Evolutionary conservation across 495 filamentous ascomycete genomes (phyloP).

Genomic region (Daldinia bambusicola): DNA sequence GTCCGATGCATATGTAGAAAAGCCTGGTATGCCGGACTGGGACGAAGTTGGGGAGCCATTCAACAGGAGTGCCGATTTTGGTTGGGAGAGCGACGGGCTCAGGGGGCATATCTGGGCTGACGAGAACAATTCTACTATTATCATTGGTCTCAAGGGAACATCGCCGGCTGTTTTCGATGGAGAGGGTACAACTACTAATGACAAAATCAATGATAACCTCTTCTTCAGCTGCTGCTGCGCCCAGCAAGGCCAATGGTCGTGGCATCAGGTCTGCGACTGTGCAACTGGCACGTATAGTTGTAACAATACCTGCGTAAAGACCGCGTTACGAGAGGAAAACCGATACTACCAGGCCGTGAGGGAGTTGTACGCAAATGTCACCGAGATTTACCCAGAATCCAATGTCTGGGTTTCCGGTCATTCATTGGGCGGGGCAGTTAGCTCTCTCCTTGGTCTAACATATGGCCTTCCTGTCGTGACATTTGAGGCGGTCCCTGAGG

Average conservation of each 20-base stretch:
- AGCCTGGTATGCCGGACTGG: conserved; percentile 79
- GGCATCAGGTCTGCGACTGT: conserved; percentile 92
- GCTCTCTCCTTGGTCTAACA: conserved; percentile 85
- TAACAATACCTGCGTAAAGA: conserved; percentile 86
- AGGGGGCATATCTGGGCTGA: conserved; percentile 93
- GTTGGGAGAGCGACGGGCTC: conserved; percentile 89
- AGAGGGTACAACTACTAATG: conserved; percentile 92
- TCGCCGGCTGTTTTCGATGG: conserved; percentile 93
- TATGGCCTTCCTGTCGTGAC: conserved; percentile 89
- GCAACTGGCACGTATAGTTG: conserved; percentile 84
- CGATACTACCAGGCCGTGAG: conserved; percentile 88
- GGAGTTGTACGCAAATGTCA: conserved; percentile 92
- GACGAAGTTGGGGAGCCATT: conserved; percentile 80
- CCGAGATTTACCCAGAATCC: conserved; percentile 83
- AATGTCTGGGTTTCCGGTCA: conserved; percentile 91
- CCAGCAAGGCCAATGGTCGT: conserved; percentile 86
- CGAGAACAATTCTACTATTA: conserved; percentile 82
- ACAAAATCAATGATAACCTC: conserved; percentile 97
- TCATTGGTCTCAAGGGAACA: conserved; percentile 93
- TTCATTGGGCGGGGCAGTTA: conserved; percentile 89
- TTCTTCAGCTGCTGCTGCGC: conserved; percentile 98
- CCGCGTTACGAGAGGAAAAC: conserved; percentile 80
- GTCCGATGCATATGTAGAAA: conserved; percentile 84
- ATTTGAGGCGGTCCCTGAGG: conserved; percentile 91
- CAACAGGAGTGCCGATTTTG: conserved; percentile 85